phyloP scores from a whole-genome alignment of 148 eudicot genomes.

The Linanthus parryae region DNA sequence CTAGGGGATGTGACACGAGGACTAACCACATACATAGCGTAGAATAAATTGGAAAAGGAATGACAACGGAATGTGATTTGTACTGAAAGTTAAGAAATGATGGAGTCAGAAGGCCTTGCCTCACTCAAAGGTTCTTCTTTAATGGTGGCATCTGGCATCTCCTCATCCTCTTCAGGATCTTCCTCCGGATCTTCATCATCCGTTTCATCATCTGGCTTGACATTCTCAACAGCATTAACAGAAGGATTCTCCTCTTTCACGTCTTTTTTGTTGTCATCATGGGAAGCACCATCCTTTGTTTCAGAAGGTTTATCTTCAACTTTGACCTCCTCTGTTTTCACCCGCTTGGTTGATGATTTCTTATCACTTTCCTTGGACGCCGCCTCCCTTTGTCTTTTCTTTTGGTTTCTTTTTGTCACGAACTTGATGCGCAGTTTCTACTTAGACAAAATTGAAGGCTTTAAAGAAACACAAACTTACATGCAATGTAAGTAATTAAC shows the following conservation, averaged over 20 bases:
- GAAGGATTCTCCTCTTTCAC: slow-evolving; percentile 27
- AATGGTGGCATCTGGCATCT: slow-evolving; percentile 47
- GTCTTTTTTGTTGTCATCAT: slow-evolving; percentile 23
- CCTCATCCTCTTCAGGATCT: slow-evolving; percentile 61
- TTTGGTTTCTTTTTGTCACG: slow-evolving; percentile 57
- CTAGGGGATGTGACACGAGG: too few relatives aligned
- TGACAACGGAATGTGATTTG: neutral
- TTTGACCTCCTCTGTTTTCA: slow-evolving; percentile 36
- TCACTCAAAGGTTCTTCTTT: slow-evolving; percentile 29
- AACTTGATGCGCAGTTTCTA: slow-evolving; percentile 76
- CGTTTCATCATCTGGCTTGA: slow-evolving; percentile 30
- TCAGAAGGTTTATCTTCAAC: slow-evolving; percentile 32
- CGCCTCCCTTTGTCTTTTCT: slow-evolving; percentile 78
- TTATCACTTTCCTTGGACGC: slow-evolving; percentile 36
- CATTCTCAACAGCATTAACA: slow-evolving; percentile 19
- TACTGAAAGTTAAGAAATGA: neutral
- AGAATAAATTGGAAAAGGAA: neutral
- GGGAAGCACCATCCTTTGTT: slow-evolving; percentile 28
- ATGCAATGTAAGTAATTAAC: too few relatives aligned
- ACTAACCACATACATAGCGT: too few relatives aligned
- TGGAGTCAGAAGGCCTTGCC: slow-evolving; percentile 34
- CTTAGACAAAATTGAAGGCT: neutral
- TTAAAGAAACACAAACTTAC: too few relatives aligned
- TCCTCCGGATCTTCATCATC: slow-evolving; percentile 75
- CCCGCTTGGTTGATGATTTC: slow-evolving; percentile 47